Percentiles rank a stretch among this genome's conserved stretches.
These are phyloP conservation scores for Elongisporangium undulatum DNA, from an alignment of 352 stramenopile species.

Conservation along the genomic window DNA sequence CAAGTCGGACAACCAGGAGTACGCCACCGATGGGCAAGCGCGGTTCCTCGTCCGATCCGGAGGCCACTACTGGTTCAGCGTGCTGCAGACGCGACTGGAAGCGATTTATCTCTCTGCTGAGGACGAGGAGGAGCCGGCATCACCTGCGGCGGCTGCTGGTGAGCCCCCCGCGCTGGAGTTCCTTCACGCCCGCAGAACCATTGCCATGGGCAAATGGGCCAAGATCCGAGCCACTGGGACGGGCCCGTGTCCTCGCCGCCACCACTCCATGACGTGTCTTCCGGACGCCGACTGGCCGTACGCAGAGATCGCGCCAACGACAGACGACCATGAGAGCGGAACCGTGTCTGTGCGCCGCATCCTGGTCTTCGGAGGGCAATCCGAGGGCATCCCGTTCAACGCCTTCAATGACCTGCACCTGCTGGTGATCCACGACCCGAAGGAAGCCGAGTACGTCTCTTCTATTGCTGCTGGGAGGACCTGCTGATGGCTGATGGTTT, in stretches of 20 bases:
- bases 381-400: conserved; percentile 62
- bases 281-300: conserved; percentile 18
- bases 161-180: conserved; percentile 22
- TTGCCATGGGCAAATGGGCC: conserved; percentile 50
- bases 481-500: not conserved
- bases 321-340: conserved; percentile 4
- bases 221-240: conserved; percentile 41
- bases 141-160: not conserved
- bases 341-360: conserved; percentile 33
- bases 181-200: conserved; percentile 24
- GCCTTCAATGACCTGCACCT: conserved; percentile 60
- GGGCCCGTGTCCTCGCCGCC: conserved; percentile 43
- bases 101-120: conserved; percentile 16
- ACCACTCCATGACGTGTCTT: conserved; percentile 67
- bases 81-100: conserved; percentile 33
- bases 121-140: conserved; percentile 3
- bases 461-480: not conserved
- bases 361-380: conserved; percentile 66
- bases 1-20: conserved; percentile 72
- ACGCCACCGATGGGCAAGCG: conserved; percentile 29
- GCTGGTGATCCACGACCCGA: conserved; percentile 29
- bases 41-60: conserved; percentile 51
- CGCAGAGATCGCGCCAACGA: not conserved
- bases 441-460: conserved; percentile 1
- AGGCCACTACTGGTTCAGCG: conserved; percentile 75